These are phyloP conservation scores for Malassezia dermatis DNA, from an alignment of 1,284 basidiomycete species.

Conservation along the genomic window DNA sequence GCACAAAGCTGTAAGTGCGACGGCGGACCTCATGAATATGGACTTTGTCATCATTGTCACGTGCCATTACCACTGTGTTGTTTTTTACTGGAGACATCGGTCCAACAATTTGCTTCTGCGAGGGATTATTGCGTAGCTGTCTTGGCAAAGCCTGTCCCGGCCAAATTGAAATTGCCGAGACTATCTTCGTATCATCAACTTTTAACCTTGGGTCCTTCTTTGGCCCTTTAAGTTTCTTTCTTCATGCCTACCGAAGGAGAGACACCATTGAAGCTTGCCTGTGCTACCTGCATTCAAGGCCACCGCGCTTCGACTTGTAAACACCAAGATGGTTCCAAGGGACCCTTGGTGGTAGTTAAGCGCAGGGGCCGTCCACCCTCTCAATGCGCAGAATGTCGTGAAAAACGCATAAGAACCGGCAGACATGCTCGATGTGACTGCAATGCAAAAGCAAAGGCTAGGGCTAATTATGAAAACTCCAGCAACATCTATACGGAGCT, in stretches of 20 bases:
- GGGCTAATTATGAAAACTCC: background rate
- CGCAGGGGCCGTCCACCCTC: constrained; percentile 33
- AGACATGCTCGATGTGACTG: constrained; percentile 29
- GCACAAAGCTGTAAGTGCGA: background rate
- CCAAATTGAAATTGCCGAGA: background rate
- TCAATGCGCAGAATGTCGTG: constrained; percentile 33
- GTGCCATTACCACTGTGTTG: background rate
- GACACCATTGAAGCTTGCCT: constrained; percentile 31
- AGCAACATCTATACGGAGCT: background rate
- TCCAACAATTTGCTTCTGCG: background rate
- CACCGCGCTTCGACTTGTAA: constrained; percentile 37
- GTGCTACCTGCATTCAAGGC: constrained; percentile 37
- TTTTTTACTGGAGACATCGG: background rate
- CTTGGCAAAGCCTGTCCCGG: background rate
- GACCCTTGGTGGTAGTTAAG: constrained; percentile 30
- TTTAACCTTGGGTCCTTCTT: background rate
- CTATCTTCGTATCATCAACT: background rate
- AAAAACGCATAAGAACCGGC: constrained; percentile 26
- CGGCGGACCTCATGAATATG: background rate
- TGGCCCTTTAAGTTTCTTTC: background rate
- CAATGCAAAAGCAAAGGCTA: constrained; percentile 14
- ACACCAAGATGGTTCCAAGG: constrained; percentile 38
- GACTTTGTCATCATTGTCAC: background rate
- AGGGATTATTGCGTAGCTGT: background rate
- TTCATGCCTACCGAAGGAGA: background rate